Conservation (phyloP, 2,329 filamentous ascomycete species). For the Sclerotinia nivalis region DNA sequence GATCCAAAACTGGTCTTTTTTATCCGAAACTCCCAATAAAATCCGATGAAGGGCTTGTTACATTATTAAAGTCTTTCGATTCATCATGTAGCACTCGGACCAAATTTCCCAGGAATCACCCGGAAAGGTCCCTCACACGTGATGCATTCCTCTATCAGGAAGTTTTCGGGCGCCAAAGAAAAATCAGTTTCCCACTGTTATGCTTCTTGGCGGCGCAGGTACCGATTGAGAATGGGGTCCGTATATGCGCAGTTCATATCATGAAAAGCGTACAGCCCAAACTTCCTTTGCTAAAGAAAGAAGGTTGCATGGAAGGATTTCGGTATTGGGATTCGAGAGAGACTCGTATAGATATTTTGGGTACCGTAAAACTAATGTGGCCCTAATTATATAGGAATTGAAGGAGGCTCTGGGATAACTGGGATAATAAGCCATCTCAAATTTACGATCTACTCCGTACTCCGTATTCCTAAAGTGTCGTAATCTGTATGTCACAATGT, state of each 20-base stretch:
- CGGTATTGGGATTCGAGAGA: neutral
- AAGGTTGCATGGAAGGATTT: neutral
- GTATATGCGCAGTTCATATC: neutral
- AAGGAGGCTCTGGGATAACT: neutral
- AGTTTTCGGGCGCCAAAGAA: neutral
- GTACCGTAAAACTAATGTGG: neutral
- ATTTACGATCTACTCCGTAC: neutral
- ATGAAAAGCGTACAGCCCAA: neutral
- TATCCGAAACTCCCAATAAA: neutral
- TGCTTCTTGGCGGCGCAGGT: constrained; percentile 7
- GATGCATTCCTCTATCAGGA: neutral
- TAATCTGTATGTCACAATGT: neutral
- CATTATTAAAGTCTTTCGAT: neutral
- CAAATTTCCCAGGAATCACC: neutral
- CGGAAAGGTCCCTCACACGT: neutral
- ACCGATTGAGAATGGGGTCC: neutral
- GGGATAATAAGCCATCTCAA: neutral
- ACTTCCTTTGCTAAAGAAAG: neutral
- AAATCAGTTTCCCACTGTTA: neutral
- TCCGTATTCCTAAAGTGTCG: neutral
- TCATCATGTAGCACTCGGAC: neutral
- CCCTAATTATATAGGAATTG: neutral
- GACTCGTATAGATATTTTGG: neutral
- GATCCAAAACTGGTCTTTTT: constrained; percentile 1
- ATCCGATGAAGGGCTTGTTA: neutral